Evolutionary conservation across 169 alveolate genomes (phyloP).

Genomic region (Plasmodium cynomolgi): DNA sequence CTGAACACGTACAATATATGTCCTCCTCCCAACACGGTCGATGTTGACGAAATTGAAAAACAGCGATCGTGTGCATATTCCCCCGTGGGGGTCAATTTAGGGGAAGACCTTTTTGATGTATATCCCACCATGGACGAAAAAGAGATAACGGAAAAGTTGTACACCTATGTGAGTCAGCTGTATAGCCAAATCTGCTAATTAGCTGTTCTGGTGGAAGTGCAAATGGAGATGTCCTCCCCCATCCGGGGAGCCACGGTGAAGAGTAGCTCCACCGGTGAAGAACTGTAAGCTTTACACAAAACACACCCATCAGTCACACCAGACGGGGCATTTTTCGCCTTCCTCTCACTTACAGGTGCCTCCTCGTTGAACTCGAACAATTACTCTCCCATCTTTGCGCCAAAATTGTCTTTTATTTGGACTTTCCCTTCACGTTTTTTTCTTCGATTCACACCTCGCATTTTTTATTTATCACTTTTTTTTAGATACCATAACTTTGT

Average conservation of each 20-base stretch:
- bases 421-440: neutral
- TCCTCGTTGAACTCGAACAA: neutral
- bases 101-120: conserved; percentile 65
- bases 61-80: conserved; percentile 60
- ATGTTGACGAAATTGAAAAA: conserved; percentile 76
- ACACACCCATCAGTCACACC: neutral
- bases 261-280: neutral
- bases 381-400: neutral
- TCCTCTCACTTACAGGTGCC: neutral
- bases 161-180: conserved; percentile 46
- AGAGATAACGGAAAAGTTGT: conserved; percentile 20
- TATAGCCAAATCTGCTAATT: conserved; percentile 29
- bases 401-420: neutral
- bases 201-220: neutral
- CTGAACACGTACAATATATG: conserved; percentile 70
- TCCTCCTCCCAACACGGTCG: conserved; percentile 72
- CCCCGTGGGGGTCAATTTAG: conserved; percentile 44
- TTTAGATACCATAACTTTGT: neutral
- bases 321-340: neutral
- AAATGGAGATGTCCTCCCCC: neutral
- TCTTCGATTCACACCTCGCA: neutral
- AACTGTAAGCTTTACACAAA: neutral
- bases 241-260: neutral
- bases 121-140: conserved; percentile 48
- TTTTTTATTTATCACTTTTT: neutral